Evolutionary conservation across 1,284 basidiomycete genomes (phyloP).

Genomic region (Trichosporon inkin): DNA sequence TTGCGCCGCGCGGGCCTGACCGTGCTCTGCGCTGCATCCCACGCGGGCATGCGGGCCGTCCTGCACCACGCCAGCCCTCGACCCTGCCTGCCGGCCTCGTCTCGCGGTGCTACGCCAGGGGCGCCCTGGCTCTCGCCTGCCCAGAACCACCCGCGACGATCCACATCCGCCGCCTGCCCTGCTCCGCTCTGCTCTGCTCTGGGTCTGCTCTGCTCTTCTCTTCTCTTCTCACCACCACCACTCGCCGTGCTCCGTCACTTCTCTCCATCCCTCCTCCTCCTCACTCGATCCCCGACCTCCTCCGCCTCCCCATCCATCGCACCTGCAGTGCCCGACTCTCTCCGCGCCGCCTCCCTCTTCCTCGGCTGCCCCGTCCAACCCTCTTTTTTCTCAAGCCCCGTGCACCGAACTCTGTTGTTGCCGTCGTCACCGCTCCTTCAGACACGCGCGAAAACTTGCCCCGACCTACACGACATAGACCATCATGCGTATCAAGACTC

Average conservation of each 20-base stretch:
- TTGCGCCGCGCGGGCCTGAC: too few relatives aligned
- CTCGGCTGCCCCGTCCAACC: too few relatives aligned
- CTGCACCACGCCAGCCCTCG: too few relatives aligned
- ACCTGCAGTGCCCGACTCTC: not conserved
- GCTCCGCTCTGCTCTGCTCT: too few relatives aligned
- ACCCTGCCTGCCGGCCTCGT: too few relatives aligned
- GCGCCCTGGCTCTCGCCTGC: not conserved
- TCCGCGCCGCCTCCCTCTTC: not conserved
- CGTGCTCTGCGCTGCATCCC: too few relatives aligned
- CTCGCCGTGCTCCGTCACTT: not conserved
- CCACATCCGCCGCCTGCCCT: not conserved
- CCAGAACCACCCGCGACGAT: slow-evolving; percentile 3
- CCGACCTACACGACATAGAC: not conserved
- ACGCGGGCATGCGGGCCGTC: too few relatives aligned
- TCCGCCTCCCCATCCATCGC: not conserved
- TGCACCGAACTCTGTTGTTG: not conserved
- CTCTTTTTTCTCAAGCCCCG: too few relatives aligned
- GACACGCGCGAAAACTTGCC: not conserved
- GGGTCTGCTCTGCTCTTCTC: not conserved
- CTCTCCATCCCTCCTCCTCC: not conserved
- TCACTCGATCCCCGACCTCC: not conserved
- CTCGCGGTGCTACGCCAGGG: too few relatives aligned
- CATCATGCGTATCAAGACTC: not conserved
- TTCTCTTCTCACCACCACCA: not conserved
- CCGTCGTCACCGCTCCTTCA: not conserved